These are phyloP conservation scores for Ceratobasidium sp. DNA, from an alignment of 1,284 basidiomycete genomes.

Conservation along the genomic window DNA sequence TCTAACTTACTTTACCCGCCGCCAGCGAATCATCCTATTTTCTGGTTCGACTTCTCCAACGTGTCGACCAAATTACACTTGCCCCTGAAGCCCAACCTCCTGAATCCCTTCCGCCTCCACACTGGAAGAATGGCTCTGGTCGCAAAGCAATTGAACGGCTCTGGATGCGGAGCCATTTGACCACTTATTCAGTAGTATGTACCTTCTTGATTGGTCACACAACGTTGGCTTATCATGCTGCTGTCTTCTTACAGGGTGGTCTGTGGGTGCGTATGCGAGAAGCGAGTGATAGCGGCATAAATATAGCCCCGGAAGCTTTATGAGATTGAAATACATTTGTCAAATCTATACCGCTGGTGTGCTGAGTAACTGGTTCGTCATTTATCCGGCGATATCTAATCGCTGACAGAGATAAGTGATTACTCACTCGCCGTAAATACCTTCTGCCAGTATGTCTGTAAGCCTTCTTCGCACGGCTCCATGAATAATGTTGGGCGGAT, in stretches of 20 bases:
- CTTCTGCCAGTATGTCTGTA: no score
- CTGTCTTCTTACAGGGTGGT: slow-evolving; percentile 11
- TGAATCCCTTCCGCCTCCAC: slow-evolving; percentile 57
- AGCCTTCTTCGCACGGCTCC: no score
- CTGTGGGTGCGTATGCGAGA: slow-evolving; percentile 40
- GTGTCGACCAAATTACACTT: slow-evolving; percentile 63
- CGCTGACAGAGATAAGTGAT: background rate
- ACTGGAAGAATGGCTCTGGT: slow-evolving; percentile 57
- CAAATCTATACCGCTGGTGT: background rate
- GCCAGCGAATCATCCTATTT: slow-evolving; percentile 62
- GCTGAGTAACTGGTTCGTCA: background rate
- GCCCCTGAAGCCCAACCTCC: slow-evolving; percentile 61
- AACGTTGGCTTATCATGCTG: background rate
- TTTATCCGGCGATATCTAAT: background rate
- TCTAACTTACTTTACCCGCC: slow-evolving; percentile 48
- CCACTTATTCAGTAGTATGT: slow-evolving; percentile 61
- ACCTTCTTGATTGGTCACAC: background rate
- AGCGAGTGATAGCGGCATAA: background rate
- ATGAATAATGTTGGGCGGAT: no score
- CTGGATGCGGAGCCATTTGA: slow-evolving; percentile 59
- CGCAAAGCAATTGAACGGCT: slow-evolving; percentile 61
- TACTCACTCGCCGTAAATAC: no score
- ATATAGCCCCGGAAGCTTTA: background rate
- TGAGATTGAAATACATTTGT: no score
- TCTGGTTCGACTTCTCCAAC: slow-evolving; percentile 63